Conservation (phyloP, 768 basidiomycete genomes). For the Naganishia vaughanmartiniae region DNA sequence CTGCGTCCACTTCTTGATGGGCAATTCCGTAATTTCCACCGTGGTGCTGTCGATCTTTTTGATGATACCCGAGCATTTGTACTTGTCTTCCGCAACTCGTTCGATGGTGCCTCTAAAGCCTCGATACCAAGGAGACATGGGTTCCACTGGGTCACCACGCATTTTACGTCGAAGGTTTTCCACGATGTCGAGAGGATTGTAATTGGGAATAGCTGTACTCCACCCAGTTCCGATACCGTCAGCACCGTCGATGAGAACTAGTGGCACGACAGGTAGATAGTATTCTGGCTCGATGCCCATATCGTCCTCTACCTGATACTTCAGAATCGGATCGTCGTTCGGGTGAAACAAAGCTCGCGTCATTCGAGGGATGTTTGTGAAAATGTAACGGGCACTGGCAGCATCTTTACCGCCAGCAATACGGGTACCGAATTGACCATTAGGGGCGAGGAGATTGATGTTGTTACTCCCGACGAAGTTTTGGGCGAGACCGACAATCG, state of each 20-base stretch:
- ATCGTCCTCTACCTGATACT: slow-evolving; percentile 80
- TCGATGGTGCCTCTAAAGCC: slow-evolving; percentile 85
- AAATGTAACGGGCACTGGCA: slow-evolving; percentile 94
- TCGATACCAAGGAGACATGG: slow-evolving; percentile 96
- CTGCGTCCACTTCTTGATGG: slow-evolving; percentile 92
- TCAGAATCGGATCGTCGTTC: slow-evolving; percentile 80
- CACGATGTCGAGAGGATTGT: slow-evolving; percentile 87
- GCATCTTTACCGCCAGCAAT: slow-evolving; percentile 83
- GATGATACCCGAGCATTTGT: slow-evolving; percentile 71
- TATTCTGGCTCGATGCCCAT: slow-evolving; percentile 84
- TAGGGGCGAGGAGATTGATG: slow-evolving; percentile 77
- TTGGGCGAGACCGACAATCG: slow-evolving; percentile 92
- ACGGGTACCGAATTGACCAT: slow-evolving; percentile 94
- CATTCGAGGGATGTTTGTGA: slow-evolving; percentile 72
- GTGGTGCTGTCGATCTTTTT: slow-evolving; percentile 80
- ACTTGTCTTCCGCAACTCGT: slow-evolving; percentile 65
- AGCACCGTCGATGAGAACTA: slow-evolving; percentile 86
- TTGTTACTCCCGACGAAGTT: slow-evolving; percentile 95
- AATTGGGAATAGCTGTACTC: slow-evolving; percentile 89
- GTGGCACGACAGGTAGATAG: slow-evolving; percentile 84
- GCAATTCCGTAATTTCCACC: slow-evolving; percentile 89
- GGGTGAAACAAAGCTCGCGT: slow-evolving; percentile 76
- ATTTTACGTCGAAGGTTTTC: slow-evolving; percentile 81
- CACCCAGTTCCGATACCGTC: slow-evolving; percentile 99
- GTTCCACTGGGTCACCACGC: slow-evolving; percentile 73